Base-by-base conservation (phyloP, 2,329 filamentous ascomycete species). In the Xylaria sp. region DNA sequence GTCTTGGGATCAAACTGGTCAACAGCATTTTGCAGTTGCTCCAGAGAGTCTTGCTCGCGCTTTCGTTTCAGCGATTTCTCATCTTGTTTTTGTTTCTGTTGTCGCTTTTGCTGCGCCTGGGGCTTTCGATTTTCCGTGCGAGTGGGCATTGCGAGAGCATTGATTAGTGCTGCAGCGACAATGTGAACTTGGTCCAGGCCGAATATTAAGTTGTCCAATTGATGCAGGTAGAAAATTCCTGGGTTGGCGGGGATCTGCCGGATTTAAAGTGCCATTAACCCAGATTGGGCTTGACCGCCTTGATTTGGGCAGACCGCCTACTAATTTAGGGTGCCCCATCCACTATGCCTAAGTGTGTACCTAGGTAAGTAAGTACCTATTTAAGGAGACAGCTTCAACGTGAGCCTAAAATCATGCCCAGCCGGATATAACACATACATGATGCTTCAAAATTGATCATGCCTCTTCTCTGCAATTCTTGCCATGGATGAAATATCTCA, bases 1-100 rank as follows among this genome's bases (percentile, higher is more conserved):
- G 84, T 82, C 72, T 91, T 91, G 60, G 84, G 81, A 70, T 93
- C 91, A 71, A 84, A 81, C 67, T 83, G 81, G 51, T 78, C 76
- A 25, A 84, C 80, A 41, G 76, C 74, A 67, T 80, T 78, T 72
- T 82, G 80, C 7, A 84, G 77, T 59, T 78, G 77, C 31, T 80
- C 77, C 2, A 84, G 76, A 63, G 81, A 82, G 46, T 82, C 81
- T 54, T 82, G 77, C 31, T 81, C 80, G 10, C 82, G 77, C 72
- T 84, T 83, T 51, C 83, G 77, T 74, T 84, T 84, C 41, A 82
- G 74, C 1, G 78, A 78, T 71, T 80, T 81, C 7, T 73, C 48
- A 56, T 76, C 77, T 44, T 73, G 70, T 52, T 77, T 78, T 6
- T 64, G 63, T 46, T 76, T 75, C 25, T 74, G 75, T 54, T 76